Conservation (phyloP, 129 eudicot species). For the Cynara cardunculus region DNA sequence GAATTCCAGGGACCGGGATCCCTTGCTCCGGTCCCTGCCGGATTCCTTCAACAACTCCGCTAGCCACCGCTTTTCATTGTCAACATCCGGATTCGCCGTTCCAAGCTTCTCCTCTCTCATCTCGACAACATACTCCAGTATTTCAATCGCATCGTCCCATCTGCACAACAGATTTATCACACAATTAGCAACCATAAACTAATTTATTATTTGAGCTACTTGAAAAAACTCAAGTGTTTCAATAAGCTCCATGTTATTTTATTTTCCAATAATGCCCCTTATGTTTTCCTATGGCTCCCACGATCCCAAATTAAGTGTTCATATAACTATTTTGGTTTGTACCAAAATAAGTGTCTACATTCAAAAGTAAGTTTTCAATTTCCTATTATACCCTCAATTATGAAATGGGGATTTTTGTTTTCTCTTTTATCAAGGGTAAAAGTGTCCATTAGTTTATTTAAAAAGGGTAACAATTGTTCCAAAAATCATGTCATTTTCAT, state of each 20-base stretch:
- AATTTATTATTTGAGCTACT: neutral
- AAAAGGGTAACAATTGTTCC: too few species aligned
- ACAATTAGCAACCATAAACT: neutral
- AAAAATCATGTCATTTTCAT: too few species aligned
- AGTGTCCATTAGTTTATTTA: too few species aligned
- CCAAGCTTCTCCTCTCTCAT: constrained; percentile 88
- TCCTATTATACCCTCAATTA: too few species aligned
- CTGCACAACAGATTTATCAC: constrained; percentile 25
- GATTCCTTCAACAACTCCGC: constrained; percentile 57
- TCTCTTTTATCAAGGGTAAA: too few species aligned
- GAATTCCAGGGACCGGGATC: constrained; percentile 59
- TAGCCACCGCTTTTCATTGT: constrained; percentile 69
- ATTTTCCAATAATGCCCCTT: neutral
- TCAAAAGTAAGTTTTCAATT: too few species aligned
- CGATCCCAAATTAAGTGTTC: too few species aligned
- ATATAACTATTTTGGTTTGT: too few species aligned
- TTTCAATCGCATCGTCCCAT: constrained; percentile 69
- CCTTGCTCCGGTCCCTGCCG: constrained; percentile 48
- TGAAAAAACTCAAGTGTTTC: neutral
- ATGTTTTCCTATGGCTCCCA: too few species aligned
- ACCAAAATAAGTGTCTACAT: too few species aligned
- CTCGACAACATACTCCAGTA: constrained; percentile 62
- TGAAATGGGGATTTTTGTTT: too few species aligned
- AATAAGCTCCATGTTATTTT: neutral
- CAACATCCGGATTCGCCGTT: constrained; percentile 70